Conservation (phyloP, 345 rosid genomes). For the Hibiscus tridactylites region DNA sequence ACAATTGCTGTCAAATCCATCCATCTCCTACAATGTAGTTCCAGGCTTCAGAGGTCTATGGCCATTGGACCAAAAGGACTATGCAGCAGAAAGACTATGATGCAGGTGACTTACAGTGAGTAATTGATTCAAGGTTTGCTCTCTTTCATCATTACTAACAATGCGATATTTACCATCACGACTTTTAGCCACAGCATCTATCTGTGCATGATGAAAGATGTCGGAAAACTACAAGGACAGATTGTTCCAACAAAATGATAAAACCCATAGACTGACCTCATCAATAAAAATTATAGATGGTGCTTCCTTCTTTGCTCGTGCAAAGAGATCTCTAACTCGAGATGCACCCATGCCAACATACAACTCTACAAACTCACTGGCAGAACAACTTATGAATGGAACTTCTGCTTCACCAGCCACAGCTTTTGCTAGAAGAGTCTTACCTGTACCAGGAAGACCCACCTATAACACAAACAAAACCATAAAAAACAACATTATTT, state of each 20-base stretch:
- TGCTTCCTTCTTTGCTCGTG: conserved; percentile 95
- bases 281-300: conserved; percentile 94
- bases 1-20: conserved; percentile 95
- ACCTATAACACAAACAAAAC: conserved; percentile 41
- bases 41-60: not conserved
- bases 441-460: conserved; percentile 98
- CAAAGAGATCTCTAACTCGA: conserved; percentile 91
- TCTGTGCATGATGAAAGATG: conserved; percentile 36
- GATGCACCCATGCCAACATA: conserved; percentile 99
- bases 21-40: conserved; percentile 77
- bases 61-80: not conserved
- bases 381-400: conserved; percentile 92
- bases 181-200: conserved; percentile 97
- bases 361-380: conserved; percentile 92
- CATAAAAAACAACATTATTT: not conserved
- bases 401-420: conserved; percentile 98
- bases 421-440: conserved; percentile 96
- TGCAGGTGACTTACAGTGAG: conserved; percentile 56
- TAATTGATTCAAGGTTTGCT: conserved; percentile 94
- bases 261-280: conserved; percentile 42
- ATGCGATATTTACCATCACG: conserved; percentile 88
- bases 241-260: not conserved
- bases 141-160: conserved; percentile 91
- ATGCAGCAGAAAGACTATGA: conserved; percentile 1
- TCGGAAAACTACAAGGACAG: not conserved